Conservation (phyloP, 768 basidiomycete genomes). For the Collybiopsis confluens region DNA sequence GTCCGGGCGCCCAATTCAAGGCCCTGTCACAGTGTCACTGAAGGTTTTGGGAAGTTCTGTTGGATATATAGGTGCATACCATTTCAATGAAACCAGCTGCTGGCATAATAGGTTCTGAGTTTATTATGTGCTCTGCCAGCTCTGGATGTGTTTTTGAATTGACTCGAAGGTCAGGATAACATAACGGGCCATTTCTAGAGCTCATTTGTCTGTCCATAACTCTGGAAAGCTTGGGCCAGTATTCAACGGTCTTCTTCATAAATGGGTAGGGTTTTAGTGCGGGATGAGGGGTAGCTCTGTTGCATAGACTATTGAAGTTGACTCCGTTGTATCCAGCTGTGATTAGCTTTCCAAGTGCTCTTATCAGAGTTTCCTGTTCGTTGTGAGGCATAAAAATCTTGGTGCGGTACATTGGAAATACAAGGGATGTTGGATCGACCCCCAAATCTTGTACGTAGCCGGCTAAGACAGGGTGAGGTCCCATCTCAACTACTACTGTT, state of each 20-base stretch:
- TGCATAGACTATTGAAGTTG: constrained; percentile 26
- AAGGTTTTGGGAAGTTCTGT: no score
- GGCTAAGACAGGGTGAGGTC: constrained; percentile 35
- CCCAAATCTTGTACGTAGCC: constrained; percentile 25
- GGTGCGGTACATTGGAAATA: constrained; percentile 22
- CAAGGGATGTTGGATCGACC: constrained; percentile 13
- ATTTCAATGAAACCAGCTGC: constrained; percentile 33
- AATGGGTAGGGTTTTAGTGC: constrained; percentile 27
- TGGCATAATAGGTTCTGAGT: constrained; percentile 36
- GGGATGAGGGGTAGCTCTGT: no score
- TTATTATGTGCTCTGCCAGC: constrained; percentile 37
- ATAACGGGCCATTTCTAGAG: not conserved
- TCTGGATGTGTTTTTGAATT: constrained; percentile 25
- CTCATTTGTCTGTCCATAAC: constrained; percentile 1
- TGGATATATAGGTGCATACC: constrained; percentile 15
- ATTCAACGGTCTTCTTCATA: constrained; percentile 18
- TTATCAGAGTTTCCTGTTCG: constrained; percentile 23
- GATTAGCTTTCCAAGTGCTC: constrained; percentile 23
- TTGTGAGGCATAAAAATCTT: constrained; percentile 14
- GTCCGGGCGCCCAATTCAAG: constrained; percentile 13
- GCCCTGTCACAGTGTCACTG: not conserved
- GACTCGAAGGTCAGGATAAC: constrained; percentile 2
- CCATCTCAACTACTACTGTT: constrained; percentile 32
- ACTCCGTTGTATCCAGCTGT: constrained; percentile 24
- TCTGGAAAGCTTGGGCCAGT: constrained; percentile 12